Evolutionary conservation across 2,329 filamentous ascomycete genomes (phyloP).

Genomic region (Nakataea oryzae): DNA sequence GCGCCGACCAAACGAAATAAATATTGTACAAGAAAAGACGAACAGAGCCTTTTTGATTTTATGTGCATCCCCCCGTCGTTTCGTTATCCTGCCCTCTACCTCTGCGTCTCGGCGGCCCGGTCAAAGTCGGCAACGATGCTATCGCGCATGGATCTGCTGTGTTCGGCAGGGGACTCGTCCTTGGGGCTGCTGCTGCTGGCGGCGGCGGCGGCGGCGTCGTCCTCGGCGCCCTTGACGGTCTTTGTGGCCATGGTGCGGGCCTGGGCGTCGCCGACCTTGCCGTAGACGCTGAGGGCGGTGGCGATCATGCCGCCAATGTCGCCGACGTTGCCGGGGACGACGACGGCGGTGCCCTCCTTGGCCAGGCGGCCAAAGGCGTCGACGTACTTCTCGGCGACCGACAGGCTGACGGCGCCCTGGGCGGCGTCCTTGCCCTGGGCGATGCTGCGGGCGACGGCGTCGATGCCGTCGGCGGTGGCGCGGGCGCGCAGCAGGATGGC

Average conservation of each 20-base stretch:
- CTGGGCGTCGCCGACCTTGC: constrained; percentile 74
- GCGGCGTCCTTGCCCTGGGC: constrained; percentile 62
- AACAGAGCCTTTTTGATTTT: neutral
- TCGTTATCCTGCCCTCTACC: constrained; percentile 3
- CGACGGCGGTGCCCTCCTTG: constrained; percentile 89
- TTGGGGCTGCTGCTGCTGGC: constrained; percentile 3
- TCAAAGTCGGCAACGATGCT: constrained; percentile 18
- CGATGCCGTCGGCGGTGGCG: constrained; percentile 82
- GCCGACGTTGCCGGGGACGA: constrained; percentile 93
- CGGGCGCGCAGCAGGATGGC: constrained; percentile 76
- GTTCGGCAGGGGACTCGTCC: neutral
- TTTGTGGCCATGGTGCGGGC: constrained; percentile 43
- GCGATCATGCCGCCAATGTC: constrained; percentile 97
- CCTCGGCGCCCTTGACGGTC: constrained; percentile 10
- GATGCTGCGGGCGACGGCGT: constrained; percentile 71
- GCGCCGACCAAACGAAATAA: neutral
- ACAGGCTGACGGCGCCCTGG: constrained; percentile 74
- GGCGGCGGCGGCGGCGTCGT: constrained; percentile 9
- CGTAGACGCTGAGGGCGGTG: constrained; percentile 88
- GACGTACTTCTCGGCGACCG: constrained; percentile 94
- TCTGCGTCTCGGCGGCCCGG: constrained; percentile 9
- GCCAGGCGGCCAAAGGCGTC: constrained; percentile 83
- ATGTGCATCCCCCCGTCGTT: neutral
- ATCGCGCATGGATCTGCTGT: constrained; percentile 11
- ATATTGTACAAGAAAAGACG: neutral